Evolutionary conservation across 148 eudicot genomes (phyloP).

Genomic region (Tetragonia tetragonoides): DNA sequence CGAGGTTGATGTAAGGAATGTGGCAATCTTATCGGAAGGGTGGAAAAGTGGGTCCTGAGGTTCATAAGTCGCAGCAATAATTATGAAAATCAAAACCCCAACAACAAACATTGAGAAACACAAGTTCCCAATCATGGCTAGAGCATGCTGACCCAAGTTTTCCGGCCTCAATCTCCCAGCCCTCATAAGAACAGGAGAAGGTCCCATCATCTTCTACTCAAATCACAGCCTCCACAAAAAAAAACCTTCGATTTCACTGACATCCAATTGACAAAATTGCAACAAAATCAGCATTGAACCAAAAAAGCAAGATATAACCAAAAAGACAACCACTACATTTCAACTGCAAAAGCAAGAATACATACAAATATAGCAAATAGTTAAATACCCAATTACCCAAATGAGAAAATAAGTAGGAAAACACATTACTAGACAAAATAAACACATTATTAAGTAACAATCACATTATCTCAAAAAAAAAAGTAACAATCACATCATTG

Average conservation of each 20-base stretch:
- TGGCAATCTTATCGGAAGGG: conserved; percentile 71
- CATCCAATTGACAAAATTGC: background rate
- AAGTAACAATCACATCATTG: too few relatives aligned
- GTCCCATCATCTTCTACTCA: conserved; percentile 51
- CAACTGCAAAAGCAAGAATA: too few relatives aligned
- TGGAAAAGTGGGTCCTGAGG: conserved; percentile 86
- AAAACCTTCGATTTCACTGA: conserved; percentile 16
- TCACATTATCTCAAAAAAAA: too few relatives aligned
- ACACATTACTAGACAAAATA: too few relatives aligned
- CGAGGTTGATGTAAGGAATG: conserved; percentile 63
- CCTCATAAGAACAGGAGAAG: conserved; percentile 39
- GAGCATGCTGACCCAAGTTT: conserved; percentile 72
- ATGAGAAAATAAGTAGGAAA: too few relatives aligned
- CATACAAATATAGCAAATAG: too few relatives aligned
- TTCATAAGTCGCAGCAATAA: conserved; percentile 76
- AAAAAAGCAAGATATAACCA: too few relatives aligned
- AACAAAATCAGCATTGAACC: conserved; percentile 13
- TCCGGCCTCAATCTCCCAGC: conserved; percentile 64
- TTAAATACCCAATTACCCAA: too few relatives aligned
- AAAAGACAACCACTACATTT: background rate
- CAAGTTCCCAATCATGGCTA: conserved; percentile 71
- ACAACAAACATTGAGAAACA: conserved; percentile 70
- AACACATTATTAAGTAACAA: too few relatives aligned
- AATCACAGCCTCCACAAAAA: conserved; percentile 18
- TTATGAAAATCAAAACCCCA: conserved; percentile 76